A percentile compares a stretch with the other conserved stretches of the same genome.
Conservation (phyloP, 768 basidiomycete species). For the Lentinula edodes region DNA sequence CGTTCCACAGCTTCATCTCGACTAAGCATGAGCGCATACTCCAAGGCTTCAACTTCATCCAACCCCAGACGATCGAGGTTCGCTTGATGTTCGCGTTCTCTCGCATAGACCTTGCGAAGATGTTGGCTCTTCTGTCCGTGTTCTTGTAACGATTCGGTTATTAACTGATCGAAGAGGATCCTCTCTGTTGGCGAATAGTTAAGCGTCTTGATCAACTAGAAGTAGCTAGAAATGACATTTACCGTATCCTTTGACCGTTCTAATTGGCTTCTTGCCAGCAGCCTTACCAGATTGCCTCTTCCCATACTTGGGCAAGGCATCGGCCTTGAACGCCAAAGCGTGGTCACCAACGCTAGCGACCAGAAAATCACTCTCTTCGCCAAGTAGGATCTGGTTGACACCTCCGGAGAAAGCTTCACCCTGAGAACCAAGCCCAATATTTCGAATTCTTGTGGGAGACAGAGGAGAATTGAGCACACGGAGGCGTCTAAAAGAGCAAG, state of each 20-base stretch:
- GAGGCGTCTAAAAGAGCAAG: constrained; percentile 53
- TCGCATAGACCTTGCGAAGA: constrained; percentile 31
- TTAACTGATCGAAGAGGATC: constrained; percentile 56
- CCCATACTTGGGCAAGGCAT: constrained; percentile 29
- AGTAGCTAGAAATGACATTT: constrained; percentile 17
- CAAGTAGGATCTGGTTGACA: constrained; percentile 55
- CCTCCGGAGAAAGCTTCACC: constrained; percentile 30
- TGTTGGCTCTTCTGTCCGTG: constrained; percentile 45
- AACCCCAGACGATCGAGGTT: constrained; percentile 62
- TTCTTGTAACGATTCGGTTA: constrained; percentile 51
- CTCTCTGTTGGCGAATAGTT: constrained; percentile 37
- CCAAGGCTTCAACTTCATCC: constrained; percentile 67
- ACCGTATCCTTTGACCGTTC: constrained; percentile 42
- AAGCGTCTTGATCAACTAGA: not conserved
- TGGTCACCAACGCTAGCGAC: constrained; percentile 55
- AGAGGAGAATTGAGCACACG: constrained; percentile 49
- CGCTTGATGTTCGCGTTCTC: constrained; percentile 52
- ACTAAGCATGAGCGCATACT: constrained; percentile 81
- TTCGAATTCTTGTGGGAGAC: constrained; percentile 21
- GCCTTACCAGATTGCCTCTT: constrained; percentile 14
- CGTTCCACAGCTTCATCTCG: constrained; percentile 56
- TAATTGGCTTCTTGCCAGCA: constrained; percentile 26
- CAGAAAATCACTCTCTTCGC: constrained; percentile 45
- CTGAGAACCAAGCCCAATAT: constrained; percentile 13
- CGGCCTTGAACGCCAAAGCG: constrained; percentile 67